phyloP scores from a whole-genome alignment of 192 early-diverging fungal genomes.

The Dissophora globulifera region DNA sequence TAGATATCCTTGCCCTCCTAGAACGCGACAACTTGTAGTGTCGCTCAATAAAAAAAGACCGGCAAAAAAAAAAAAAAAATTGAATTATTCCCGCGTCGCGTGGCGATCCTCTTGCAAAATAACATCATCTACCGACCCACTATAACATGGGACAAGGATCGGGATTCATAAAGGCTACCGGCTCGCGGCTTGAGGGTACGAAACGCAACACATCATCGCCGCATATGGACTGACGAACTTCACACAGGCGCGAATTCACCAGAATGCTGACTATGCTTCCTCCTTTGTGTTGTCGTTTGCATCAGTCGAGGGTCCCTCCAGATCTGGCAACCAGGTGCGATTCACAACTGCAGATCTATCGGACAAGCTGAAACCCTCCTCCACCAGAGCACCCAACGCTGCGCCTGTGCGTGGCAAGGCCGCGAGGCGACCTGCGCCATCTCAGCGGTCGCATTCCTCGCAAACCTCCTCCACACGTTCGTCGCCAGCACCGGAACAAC shows the following conservation, averaged over 20 bases:
- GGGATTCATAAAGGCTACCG: not conserved
- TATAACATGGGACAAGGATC: not conserved
- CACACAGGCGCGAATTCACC: too few species aligned
- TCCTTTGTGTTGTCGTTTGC: too few species aligned
- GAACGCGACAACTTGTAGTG: slow-evolving; percentile 1
- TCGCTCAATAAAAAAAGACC: too few species aligned
- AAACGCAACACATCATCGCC: too few species aligned
- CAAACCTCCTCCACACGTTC: not conserved
- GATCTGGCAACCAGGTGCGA: not conserved
- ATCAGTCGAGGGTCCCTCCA: too few species aligned
- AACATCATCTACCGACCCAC: not conserved
- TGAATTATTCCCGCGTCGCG: not conserved
- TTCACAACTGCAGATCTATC: not conserved
- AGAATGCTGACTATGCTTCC: too few species aligned
- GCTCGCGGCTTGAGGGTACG: too few species aligned
- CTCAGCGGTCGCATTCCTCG: not conserved
- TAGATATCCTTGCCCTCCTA: slow-evolving; percentile 24
- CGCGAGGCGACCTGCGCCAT: not conserved
- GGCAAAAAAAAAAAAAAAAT: not conserved
- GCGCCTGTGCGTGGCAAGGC: slow-evolving; percentile 6
- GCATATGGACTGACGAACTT: too few species aligned
- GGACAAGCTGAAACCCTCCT: not conserved
- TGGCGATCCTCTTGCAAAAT: not conserved
- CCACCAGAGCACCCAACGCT: not conserved
- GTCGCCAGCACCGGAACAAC: not conserved